Percentiles rank a stretch among this genome's conserved stretches.
phyloP scores from a whole-genome alignment of 306 rosid genomes.

The Prinsepia uniflora region DNA sequence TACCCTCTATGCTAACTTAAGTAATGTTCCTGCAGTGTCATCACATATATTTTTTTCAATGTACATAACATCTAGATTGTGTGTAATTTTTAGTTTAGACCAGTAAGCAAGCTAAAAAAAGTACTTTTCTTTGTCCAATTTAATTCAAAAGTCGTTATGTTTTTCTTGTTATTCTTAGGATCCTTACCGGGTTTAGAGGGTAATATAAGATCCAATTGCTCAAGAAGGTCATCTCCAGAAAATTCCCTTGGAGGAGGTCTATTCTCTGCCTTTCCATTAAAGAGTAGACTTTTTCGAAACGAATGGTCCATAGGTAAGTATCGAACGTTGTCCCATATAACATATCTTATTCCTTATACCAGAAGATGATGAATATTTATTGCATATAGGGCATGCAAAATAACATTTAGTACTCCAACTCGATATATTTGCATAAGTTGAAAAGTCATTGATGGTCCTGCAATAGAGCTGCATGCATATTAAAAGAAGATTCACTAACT shows the following conservation, averaged over 20 bases:
- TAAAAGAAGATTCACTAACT: background rate
- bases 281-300: background rate
- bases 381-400: background rate
- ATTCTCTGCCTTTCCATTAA: background rate
- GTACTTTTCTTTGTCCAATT: background rate
- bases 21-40: background rate
- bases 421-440: background rate
- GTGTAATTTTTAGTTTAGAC: background rate
- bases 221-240: background rate
- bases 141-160: background rate
- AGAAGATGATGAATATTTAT: background rate
- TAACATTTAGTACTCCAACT: background rate
- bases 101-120: conserved; percentile 3
- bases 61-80: conserved; percentile 9
- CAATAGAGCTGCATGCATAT: background rate
- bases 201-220: background rate
- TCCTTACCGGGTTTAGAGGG: background rate
- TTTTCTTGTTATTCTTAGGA: background rate
- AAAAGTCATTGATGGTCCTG: conserved; percentile 9
- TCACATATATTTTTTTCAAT: background rate
- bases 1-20: background rate
- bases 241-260: too few relatives aligned
- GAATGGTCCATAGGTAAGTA: background rate
- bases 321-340: background rate
- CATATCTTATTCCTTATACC: background rate